Percentiles rank a stretch among this genome's conserved stretches.
phyloP scores from a whole-genome alignment of 73 alveolate genomes.

The Paramecium biaurelia region DNA sequence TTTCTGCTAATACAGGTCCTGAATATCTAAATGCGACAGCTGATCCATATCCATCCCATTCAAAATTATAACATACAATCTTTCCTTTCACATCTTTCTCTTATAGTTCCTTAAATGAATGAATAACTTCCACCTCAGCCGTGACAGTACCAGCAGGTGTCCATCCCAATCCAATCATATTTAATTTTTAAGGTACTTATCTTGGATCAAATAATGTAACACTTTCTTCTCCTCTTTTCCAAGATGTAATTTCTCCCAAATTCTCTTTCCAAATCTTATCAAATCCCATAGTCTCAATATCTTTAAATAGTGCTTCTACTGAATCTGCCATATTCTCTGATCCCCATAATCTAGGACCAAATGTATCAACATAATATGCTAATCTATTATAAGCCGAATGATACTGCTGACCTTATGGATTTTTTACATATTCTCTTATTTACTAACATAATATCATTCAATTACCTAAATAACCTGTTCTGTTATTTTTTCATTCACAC shows the following conservation, averaged over 20 bases:
- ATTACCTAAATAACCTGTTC: background rate
- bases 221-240: conserved; percentile 65
- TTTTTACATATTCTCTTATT: background rate
- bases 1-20: conserved; percentile 50
- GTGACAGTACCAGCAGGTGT: background rate
- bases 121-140: conserved; percentile 53
- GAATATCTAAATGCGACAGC: background rate
- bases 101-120: conserved; percentile 59
- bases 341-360: conserved; percentile 65
- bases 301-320: background rate
- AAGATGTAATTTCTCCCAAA: background rate
- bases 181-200: conserved; percentile 20
- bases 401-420: background rate
- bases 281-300: background rate
- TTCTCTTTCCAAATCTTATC: background rate
- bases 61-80: conserved; percentile 57
- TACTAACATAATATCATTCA: background rate
- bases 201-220: conserved; percentile 43
- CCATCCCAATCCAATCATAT: conserved; percentile 58
- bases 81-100: conserved; percentile 51
- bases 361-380: conserved; percentile 65
- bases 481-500: background rate
- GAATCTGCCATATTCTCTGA: conserved; percentile 2
- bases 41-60: conserved; percentile 34
- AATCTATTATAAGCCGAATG: conserved; percentile 51